Percentiles rank a stretch among this genome's conserved stretches.
These are phyloP conservation scores for Alternaria sp. DNA, from an alignment of 2,329 filamentous ascomycete species.

Conservation along the genomic window DNA sequence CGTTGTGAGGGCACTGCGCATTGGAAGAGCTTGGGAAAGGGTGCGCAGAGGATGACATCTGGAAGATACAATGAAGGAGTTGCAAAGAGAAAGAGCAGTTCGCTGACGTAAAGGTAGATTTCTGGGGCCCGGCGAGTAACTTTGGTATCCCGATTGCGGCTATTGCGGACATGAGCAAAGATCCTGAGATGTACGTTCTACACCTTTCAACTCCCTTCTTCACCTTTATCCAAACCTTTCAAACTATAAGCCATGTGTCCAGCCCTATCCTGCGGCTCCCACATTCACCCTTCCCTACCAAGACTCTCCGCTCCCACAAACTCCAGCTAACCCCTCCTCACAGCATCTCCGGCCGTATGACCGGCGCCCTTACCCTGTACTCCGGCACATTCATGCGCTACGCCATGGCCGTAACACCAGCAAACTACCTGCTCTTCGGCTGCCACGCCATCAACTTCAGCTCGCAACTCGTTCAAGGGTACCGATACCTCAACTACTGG, in stretches of 20 bases:
- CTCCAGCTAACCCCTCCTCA: conserved; percentile 5
- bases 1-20: conserved; percentile 5
- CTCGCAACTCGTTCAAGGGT: conserved; percentile 68
- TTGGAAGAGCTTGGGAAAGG: background rate
- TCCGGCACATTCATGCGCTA: conserved; percentile 73
- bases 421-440: conserved; percentile 74
- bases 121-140: conserved; percentile 63
- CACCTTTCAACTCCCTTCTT: background rate
- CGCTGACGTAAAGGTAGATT: conserved; percentile 51
- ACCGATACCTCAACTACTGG: conserved; percentile 70
- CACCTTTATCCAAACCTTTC: background rate
- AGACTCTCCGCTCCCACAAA: background rate
- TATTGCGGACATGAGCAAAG: conserved; percentile 63
- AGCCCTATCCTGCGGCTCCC: background rate
- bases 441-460: conserved; percentile 73
- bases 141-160: conserved; percentile 64
- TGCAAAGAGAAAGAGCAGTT: background rate
- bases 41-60: background rate
- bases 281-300: background rate
- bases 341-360: conserved; percentile 73
- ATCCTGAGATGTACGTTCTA: conserved; percentile 59
- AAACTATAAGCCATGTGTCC: background rate
- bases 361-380: conserved; percentile 68
- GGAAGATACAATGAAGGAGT: background rate
- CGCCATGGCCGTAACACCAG: conserved; percentile 68